Base-by-base conservation (phyloP, 2,329 filamentous ascomycete species). In the Rutstroemia sp. region DNA sequence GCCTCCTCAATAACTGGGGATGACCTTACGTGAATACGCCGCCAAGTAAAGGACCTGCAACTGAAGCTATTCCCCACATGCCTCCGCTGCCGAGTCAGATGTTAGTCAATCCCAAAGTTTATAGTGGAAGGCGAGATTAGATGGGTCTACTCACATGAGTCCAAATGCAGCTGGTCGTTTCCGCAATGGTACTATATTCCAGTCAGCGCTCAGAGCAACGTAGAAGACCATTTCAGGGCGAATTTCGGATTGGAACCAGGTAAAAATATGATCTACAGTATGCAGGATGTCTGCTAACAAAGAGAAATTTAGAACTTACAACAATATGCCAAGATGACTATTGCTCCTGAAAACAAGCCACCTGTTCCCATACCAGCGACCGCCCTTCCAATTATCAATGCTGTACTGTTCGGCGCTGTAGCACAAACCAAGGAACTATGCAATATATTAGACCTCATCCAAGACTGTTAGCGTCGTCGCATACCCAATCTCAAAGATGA, bases 311-410 rank as follows among this genome's bases (percentile, higher is more conserved):
- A 34, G 12, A 34, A 53, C 54, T 57, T 48, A 57, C 54, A 48
- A 27, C 54, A 53, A 50, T 65, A 65, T 25, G 64, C 64, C 41
- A 68, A 59, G 41, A 68, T 67, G 37, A 68, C 65, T 30, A 68
- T 52, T 19, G 62, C 62, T 7, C 72, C 73, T 8, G 69, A 69
- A 55, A 74, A 72, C 39, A 74, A 60, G 49, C 71, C 72, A 23
- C 71, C 66, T 9, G 66, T 65, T 6, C 67, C 69, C 18, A 66
- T 18, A 21, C 69, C 69, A 39, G 66, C 63, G 53, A 71, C 56
- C 9, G 67, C 68, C 25, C 68, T 58, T 19, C 68, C 67, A 37
- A 67, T 44, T 34, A 71, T 70, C 34, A 71, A 49, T 16, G 67
- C 59, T 10, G 59, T 65, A 6, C 65, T 69, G 44, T 64, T 68